These are phyloP conservation scores for Pleurotus ostreatus DNA, from an alignment of 768 basidiomycete genomes.

Conservation along the genomic window DNA sequence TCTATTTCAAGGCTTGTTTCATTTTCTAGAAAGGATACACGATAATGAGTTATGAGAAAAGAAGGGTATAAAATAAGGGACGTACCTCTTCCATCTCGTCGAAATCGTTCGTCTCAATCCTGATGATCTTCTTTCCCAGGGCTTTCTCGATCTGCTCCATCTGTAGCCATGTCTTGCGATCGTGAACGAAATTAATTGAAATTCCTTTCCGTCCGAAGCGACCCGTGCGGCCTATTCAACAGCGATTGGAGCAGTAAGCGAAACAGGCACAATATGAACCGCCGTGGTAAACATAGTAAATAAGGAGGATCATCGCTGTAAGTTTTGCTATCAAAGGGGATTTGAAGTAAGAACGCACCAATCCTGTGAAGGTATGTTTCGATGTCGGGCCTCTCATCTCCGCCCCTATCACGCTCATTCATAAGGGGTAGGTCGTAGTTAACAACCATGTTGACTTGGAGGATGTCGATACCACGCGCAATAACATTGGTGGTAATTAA, in stretches of 20 bases:
- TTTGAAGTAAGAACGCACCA: conserved; percentile 45
- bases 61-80: conserved; percentile 12
- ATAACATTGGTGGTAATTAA: conserved; percentile 99
- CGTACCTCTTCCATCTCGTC: conserved; percentile 92
- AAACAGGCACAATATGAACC: not conserved
- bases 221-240: conserved; percentile 80
- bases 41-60: not conserved
- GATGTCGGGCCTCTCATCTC: conserved; percentile 72
- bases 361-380: conserved; percentile 99
- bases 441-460: conserved; percentile 99
- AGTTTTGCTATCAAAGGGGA: too few relatives aligned
- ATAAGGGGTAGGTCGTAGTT: conserved; percentile 94
- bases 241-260: not conserved
- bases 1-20: conserved; percentile 73
- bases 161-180: conserved; percentile 80
- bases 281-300: too few relatives aligned
- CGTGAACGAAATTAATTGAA: conserved; percentile 96
- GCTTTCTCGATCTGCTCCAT: conserved; percentile 87
- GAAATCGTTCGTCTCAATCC: conserved; percentile 85
- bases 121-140: conserved; percentile 72
- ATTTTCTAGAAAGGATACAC: conserved; percentile 48
- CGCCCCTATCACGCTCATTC: conserved; percentile 57
- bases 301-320: too few relatives aligned
- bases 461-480: conserved; percentile 96
- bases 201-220: conserved; percentile 97